phyloP scores from a whole-genome alignment of 345 rosid genomes.

The Luvunga scandens region DNA sequence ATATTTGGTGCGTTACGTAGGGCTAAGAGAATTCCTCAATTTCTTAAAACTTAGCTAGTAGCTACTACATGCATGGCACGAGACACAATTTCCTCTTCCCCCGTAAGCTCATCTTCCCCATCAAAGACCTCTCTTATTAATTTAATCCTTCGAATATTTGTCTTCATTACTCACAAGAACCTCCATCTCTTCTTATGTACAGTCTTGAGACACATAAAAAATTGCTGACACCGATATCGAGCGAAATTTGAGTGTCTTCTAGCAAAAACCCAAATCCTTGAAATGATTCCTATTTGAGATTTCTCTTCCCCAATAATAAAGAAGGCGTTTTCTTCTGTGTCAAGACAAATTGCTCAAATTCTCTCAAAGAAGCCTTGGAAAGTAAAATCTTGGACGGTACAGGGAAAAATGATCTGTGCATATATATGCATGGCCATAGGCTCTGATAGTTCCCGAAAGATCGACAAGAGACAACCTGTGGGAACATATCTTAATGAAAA shows the following conservation, averaged over 20 bases:
- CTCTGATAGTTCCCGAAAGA: slow-evolving; percentile 4
- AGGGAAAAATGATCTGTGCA: not conserved
- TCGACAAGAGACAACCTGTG: slow-evolving; percentile 9
- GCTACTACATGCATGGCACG: not conserved
- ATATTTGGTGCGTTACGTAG: slow-evolving; percentile 5
- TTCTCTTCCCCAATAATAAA: slow-evolving; percentile 22
- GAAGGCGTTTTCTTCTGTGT: not conserved
- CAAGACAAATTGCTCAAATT: slow-evolving; percentile 32
- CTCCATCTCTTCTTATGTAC: slow-evolving; percentile 10
- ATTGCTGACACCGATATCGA: slow-evolving; percentile 4
- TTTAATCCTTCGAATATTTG: slow-evolving; percentile 41
- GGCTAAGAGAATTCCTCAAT: slow-evolving; percentile 17
- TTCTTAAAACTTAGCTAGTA: slow-evolving; percentile 6
- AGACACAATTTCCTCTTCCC: slow-evolving; percentile 16
- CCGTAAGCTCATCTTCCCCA: slow-evolving; percentile 3
- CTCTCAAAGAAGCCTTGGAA: slow-evolving; percentile 38
- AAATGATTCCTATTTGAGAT: slow-evolving; percentile 23
- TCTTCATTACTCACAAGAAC: slow-evolving; percentile 20
- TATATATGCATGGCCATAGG: too few species aligned
- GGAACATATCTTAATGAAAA: not conserved
- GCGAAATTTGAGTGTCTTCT: slow-evolving; percentile 24
- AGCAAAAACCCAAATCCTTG: slow-evolving; percentile 27
- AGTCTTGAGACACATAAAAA: slow-evolving; percentile 8
- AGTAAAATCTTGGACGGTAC: slow-evolving; percentile 37
- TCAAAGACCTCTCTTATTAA: slow-evolving; percentile 14